Evolutionary conservation across 768 basidiomycete genomes (phyloP).

Genomic region (Pulveroboletus sp.): DNA sequence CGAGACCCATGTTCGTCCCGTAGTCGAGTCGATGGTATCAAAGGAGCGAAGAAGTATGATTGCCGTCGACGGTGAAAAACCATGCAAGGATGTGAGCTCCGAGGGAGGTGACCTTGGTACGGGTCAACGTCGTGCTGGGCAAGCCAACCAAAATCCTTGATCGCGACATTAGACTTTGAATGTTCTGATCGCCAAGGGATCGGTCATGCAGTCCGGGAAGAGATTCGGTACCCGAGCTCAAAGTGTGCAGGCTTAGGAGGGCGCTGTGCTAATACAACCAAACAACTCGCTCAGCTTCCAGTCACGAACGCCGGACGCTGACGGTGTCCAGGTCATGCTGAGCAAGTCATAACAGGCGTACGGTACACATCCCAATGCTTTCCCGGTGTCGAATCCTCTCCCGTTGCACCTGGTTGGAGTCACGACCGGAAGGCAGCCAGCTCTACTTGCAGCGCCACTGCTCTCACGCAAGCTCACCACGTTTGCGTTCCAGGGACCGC

Average conservation of each 20-base stretch:
- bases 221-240: too few species aligned
- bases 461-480: not conserved
- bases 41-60: conserved; percentile 73
- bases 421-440: conserved; percentile 18
- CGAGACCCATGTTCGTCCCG: conserved; percentile 52
- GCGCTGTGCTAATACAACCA: not conserved
- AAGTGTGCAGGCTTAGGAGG: too few species aligned
- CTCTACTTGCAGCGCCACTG: conserved; percentile 16
- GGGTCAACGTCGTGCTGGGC: conserved; percentile 20
- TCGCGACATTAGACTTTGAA: conserved; percentile 35
- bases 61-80: conserved; percentile 68
- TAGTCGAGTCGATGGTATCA: conserved; percentile 51
- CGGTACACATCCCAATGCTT: conserved; percentile 14
- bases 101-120: conserved; percentile 8
- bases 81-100: conserved; percentile 11
- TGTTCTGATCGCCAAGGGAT: not conserved
- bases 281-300: too few species aligned
- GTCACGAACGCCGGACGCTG: too few species aligned
- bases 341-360: not conserved
- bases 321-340: too few species aligned
- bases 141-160: conserved; percentile 65
- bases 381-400: conserved; percentile 17
- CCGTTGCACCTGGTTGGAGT: conserved; percentile 9
- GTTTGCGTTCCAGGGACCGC: not conserved
- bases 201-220: too few species aligned